phyloP scores from a whole-genome alignment of 148 eudicot genomes.

The Rheum nobile region DNA sequence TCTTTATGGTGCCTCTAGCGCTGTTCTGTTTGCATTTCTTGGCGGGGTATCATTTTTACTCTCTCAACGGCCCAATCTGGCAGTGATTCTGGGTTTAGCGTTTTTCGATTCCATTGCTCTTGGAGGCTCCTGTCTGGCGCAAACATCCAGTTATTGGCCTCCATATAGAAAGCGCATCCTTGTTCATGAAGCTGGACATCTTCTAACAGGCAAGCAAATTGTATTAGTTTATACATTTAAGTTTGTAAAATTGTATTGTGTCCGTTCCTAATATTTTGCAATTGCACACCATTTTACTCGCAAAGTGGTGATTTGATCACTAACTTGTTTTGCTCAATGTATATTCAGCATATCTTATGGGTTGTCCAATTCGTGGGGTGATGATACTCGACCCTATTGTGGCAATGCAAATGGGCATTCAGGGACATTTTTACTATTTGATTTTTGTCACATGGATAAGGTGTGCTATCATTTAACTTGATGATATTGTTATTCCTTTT shows the following conservation, averaged over 20 bases:
- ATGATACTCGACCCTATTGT: slow-evolving; percentile 86
- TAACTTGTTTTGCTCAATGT: not conserved
- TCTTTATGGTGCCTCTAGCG: slow-evolving; percentile 55
- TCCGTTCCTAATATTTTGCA: not conserved
- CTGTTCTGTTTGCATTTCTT: slow-evolving; percentile 45
- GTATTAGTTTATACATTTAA: not conserved
- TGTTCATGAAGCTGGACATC: slow-evolving; percentile 98
- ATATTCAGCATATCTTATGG: slow-evolving; percentile 94
- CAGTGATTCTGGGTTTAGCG: slow-evolving; percentile 61
- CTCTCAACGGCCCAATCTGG: slow-evolving; percentile 67
- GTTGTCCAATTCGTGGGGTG: slow-evolving; percentile 94
- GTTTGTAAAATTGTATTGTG: not conserved
- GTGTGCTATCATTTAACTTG: not conserved
- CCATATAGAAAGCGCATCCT: slow-evolving; percentile 85
- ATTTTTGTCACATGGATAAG: not conserved
- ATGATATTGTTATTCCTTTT: too few relatives aligned
- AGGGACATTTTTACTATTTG: slow-evolving; percentile 40
- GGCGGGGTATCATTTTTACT: slow-evolving; percentile 66
- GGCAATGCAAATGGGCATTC: slow-evolving; percentile 98
- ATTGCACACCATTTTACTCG: not conserved
- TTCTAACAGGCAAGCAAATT: slow-evolving; percentile 49
- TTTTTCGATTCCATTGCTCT: slow-evolving; percentile 62
- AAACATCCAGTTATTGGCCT: slow-evolving; percentile 92
- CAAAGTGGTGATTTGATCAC: not conserved
- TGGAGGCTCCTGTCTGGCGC: slow-evolving; percentile 86